Evolutionary conservation across 2,329 filamentous ascomycete genomes (phyloP).

Genomic region (Thielaviopsis ethacetica): DNA sequence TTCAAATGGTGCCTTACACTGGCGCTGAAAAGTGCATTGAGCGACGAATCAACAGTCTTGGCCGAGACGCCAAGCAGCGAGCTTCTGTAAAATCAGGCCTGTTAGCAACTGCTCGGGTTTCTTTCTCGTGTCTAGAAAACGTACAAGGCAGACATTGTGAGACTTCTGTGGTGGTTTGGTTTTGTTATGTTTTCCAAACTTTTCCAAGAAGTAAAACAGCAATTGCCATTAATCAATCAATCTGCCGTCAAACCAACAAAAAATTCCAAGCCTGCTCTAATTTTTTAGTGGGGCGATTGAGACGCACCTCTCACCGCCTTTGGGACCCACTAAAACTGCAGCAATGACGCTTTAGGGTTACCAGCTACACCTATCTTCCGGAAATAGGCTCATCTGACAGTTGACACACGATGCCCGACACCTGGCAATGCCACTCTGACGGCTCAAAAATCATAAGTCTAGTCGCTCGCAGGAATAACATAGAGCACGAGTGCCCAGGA

Average conservation of each 20-base stretch:
- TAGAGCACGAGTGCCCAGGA: background rate
- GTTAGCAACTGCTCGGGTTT: conserved; percentile 1
- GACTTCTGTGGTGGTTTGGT: background rate
- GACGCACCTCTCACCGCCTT: conserved; percentile 11
- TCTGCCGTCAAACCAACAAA: conserved; percentile 6
- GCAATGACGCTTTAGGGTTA: conserved; percentile 7
- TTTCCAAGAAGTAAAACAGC: background rate
- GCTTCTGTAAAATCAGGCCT: conserved; percentile 1
- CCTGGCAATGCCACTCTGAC: background rate
- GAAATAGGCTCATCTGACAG: background rate
- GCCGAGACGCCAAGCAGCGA: conserved; percentile 15
- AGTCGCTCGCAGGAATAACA: background rate
- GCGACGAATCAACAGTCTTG: conserved; percentile 48
- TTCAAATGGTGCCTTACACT: conserved; percentile 39
- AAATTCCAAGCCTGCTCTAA: conserved; percentile 7
- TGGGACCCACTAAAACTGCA: conserved; percentile 1
- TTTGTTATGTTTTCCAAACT: background rate
- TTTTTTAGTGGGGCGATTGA: conserved; percentile 13
- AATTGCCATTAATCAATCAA: background rate
- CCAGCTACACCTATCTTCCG: background rate
- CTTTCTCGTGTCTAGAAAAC: background rate
- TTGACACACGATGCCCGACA: background rate
- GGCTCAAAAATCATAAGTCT: background rate
- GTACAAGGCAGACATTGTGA: conserved; percentile 4
- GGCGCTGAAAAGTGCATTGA: conserved; percentile 53